phyloP scores from a whole-genome alignment of 345 rosid genomes.

The Salix purpurea region DNA sequence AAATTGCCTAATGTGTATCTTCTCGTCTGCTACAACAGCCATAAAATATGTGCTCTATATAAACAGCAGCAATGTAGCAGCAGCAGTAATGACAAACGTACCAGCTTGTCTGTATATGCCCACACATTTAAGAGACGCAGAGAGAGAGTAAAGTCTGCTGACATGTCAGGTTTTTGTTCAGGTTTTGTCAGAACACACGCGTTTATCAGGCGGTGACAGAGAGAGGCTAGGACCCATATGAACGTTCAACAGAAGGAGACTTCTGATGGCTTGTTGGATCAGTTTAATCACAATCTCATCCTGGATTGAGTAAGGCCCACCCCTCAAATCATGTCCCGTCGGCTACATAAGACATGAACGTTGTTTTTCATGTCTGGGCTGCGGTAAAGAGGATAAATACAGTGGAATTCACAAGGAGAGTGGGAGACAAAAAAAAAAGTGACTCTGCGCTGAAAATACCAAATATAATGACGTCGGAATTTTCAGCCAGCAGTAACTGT shows the following conservation, averaged over 20 bases:
- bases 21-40: neutral
- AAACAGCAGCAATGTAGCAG: neutral
- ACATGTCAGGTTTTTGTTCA: constrained; percentile 1
- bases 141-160: neutral
- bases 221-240: neutral
- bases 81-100: neutral
- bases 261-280: neutral
- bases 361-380: neutral
- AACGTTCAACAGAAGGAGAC: neutral
- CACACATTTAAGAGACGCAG: neutral
- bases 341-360: neutral
- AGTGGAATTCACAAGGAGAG: neutral
- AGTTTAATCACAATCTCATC: neutral
- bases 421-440: neutral
- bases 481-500: too few species aligned
- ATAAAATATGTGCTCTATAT: neutral
- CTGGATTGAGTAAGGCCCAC: neutral
- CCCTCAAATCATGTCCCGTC: neutral
- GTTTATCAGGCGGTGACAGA: constrained; percentile 4
- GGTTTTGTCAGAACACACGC: constrained; percentile 16
- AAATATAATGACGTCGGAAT: too few species aligned
- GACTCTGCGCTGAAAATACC: too few species aligned
- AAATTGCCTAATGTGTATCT: neutral
- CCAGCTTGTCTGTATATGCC: neutral
- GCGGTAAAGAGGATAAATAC: neutral